phyloP scores from a whole-genome alignment of 2,329 filamentous ascomycete genomes.

The Metarhizium humberi region DNA sequence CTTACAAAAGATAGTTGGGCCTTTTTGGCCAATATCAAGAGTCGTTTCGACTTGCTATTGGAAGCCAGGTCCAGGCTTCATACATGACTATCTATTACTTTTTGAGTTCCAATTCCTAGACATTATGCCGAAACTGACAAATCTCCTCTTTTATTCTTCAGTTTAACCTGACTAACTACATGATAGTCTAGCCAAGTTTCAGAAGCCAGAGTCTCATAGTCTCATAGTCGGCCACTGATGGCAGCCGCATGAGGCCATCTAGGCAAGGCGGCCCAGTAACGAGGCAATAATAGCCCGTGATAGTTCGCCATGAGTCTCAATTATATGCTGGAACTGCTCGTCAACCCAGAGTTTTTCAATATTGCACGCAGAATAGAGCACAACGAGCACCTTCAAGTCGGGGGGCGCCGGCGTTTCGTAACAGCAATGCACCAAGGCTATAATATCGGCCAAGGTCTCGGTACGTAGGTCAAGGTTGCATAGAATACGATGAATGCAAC shows the following conservation, averaged over 20 bases:
- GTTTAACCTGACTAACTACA: too few relatives aligned
- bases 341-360: conserved; percentile 7
- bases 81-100: too few relatives aligned
- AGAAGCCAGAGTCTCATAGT: too few relatives aligned
- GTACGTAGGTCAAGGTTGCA: background rate
- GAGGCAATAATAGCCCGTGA: conserved; percentile 1
- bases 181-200: too few relatives aligned
- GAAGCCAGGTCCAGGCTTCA: too few relatives aligned
- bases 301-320: conserved; percentile 4
- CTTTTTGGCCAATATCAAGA: too few relatives aligned
- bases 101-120: too few relatives aligned
- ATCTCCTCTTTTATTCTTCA: too few relatives aligned
- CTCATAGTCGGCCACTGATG: too few relatives aligned
- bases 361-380: conserved; percentile 6
- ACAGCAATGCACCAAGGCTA: conserved; percentile 6
- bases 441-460: conserved; percentile 1
- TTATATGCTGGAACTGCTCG: conserved; percentile 4
- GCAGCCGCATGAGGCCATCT: background rate
- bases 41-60: too few relatives aligned
- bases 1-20: too few relatives aligned
- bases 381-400: conserved; percentile 4
- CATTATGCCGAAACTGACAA: too few relatives aligned
- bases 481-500: conserved; percentile 4
- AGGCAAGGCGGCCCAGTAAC: background rate
- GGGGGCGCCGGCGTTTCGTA: conserved; percentile 4